Conservation (phyloP, 2,329 filamentous ascomycete genomes). For the Cyanodermella asteris region DNA sequence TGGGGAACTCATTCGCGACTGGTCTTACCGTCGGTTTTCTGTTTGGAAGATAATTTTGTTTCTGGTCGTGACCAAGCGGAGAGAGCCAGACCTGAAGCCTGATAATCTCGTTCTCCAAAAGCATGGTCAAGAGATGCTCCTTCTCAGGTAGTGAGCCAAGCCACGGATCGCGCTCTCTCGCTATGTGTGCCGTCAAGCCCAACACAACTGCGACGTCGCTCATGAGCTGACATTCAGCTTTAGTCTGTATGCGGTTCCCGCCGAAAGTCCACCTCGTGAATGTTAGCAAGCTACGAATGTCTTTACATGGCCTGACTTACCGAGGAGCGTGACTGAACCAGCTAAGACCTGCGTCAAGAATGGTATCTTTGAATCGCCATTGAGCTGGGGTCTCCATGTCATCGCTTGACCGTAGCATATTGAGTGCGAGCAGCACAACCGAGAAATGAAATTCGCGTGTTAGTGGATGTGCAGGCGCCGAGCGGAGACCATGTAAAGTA, state of each 20-base stretch:
- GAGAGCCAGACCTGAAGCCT: constrained; percentile 77
- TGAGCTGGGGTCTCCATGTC: constrained; percentile 40
- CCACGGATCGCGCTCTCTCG: constrained; percentile 24
- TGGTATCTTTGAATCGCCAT: constrained; percentile 72
- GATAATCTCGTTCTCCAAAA: constrained; percentile 67
- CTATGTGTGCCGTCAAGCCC: constrained; percentile 39
- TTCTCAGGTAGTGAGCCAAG: constrained; percentile 51
- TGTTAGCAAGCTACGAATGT: constrained; percentile 3
- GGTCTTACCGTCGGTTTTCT: too few relatives aligned
- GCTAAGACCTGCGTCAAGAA: constrained; percentile 61
- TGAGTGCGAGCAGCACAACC: constrained; percentile 61
- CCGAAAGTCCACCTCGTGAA: constrained; percentile 64
- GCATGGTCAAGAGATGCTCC: constrained; percentile 57
- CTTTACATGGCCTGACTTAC: constrained; percentile 14
- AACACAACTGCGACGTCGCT: constrained; percentile 50
- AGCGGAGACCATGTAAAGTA: constrained; percentile 53
- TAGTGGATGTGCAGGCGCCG: constrained; percentile 58
- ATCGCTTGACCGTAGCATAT: constrained; percentile 51
- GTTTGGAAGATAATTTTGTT: constrained; percentile 14
- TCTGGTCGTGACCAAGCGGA: constrained; percentile 46
- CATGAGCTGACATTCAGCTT: constrained; percentile 71
- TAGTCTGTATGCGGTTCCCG: constrained; percentile 78
- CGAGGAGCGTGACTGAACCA: constrained; percentile 73
- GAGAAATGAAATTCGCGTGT: constrained; percentile 84
- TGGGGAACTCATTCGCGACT: too few relatives aligned